These are phyloP conservation scores for Thalassiosira allenii DNA, from an alignment of 352 stramenopile species.

Conservation along the genomic window DNA sequence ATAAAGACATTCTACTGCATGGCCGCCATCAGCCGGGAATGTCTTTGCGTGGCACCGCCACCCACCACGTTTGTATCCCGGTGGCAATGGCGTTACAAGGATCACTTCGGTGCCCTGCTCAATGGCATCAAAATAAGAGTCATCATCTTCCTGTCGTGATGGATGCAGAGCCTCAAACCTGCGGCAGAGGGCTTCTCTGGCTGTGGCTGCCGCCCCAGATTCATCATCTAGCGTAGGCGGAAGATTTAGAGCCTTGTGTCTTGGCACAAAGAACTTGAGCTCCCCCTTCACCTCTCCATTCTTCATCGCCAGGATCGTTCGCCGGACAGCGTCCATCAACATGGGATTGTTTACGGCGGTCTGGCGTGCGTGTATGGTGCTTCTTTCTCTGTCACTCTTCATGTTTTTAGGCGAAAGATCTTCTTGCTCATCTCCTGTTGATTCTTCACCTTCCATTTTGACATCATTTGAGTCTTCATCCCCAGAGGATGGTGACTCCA, in stretches of 20 bases:
- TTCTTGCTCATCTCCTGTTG: too few relatives aligned
- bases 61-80: conserved; percentile 29
- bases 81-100: conserved; percentile 29
- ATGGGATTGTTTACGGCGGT: conserved; percentile 31
- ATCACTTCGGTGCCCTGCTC: conserved; percentile 12
- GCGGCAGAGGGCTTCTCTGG: conserved; percentile 34
- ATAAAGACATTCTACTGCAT: conserved; percentile 38
- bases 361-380: conserved; percentile 14
- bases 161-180: conserved; percentile 31
- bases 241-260: conserved; percentile 15
- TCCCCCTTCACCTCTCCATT: conserved; percentile 18
- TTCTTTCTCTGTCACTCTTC: conserved; percentile 9
- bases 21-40: neutral
- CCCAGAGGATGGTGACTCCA: too few relatives aligned
- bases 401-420: too few relatives aligned
- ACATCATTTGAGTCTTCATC: too few relatives aligned
- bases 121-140: conserved; percentile 29
- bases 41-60: conserved; percentile 40
- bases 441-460: too few relatives aligned
- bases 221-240: conserved; percentile 7
- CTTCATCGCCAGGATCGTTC: conserved; percentile 27
- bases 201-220: neutral
- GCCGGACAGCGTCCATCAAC: conserved; percentile 20
- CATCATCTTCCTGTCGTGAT: conserved; percentile 38
- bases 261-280: conserved; percentile 32